Base-by-base conservation (phyloP, 208 protist species). In the Naegleria fowleri region DNA sequence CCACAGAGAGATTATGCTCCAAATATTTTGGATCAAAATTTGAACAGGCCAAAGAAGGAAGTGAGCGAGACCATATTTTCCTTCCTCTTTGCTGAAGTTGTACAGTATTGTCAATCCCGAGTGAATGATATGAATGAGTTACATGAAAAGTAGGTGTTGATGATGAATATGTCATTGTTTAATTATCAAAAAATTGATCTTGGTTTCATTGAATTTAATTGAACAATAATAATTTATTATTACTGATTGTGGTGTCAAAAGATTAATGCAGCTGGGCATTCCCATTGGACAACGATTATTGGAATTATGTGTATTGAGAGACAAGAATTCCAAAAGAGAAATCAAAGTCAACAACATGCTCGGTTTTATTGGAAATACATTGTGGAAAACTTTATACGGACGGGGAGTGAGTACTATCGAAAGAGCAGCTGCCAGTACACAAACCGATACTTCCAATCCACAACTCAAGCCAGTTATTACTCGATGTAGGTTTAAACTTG, bases 311-410 rank as follows among this genome's bases (percentile, higher is more conserved):
- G 85, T 88, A 39, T 88, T 88, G 6, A 88, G 85, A 88, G 85
- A 88, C 33, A 88, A 88, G 38, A 88, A 88, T 88, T 88, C 85
- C n/a, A 88, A 88, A 29, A 25, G 85, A 58, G 85, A 88, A 58
- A 48, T 58, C 36, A 51, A 58, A 88, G 16, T 51, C 51, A 11
- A 40, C 5, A 88, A 48, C 22, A 48, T 58, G 25, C 36, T 88
- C 5, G n/a, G 33, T 5, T 88, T 58, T 39, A 88, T 88, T 58
- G 25, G n/a, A 58, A 39, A 33, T 33, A 58, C 43, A 38, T 5
- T 88, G 39, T 88, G 85, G 85, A 88, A 58, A 88, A 33, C 25
- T 36, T 58, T 88, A 38, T 88, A 59, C 58, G 85, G 85, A 1
- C 51, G 33, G 19, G 5, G 7, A 36, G 85, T 39, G 33, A 39